Conservation (phyloP, 2,329 filamentous ascomycete genomes). For the Ascochyta fabae region DNA sequence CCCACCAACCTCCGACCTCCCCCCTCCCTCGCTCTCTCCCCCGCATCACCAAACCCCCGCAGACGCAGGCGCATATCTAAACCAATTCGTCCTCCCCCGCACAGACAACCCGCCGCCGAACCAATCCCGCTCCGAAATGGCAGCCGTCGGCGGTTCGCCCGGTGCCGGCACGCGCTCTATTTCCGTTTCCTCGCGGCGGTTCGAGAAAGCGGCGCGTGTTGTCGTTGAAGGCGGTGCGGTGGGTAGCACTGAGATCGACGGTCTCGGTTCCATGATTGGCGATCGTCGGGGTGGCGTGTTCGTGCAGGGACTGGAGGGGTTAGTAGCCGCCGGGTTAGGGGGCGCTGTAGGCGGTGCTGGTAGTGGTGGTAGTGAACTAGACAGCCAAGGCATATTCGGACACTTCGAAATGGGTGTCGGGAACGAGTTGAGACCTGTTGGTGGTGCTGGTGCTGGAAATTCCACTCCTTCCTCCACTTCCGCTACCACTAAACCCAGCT, state of each 20-base stretch:
- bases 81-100: constrained; percentile 47
- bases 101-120: constrained; percentile 43
- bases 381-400: constrained; percentile 23
- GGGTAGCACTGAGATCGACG: constrained; percentile 41
- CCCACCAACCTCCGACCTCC: constrained; percentile 24
- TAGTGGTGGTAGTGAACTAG: constrained; percentile 26
- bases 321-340: constrained; percentile 40
- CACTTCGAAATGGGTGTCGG: constrained; percentile 28
- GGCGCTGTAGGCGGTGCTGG: not conserved
- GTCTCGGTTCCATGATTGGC: constrained; percentile 43
- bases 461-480: too few species aligned
- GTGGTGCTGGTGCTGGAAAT: not conserved
- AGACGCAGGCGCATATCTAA: constrained; percentile 44
- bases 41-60: constrained; percentile 41
- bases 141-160: constrained; percentile 44
- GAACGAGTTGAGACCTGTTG: constrained; percentile 13
- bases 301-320: constrained; percentile 44
- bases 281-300: constrained; percentile 45
- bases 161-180: constrained; percentile 40
- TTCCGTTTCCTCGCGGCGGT: constrained; percentile 38
- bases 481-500: too few species aligned
- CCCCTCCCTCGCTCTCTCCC: constrained; percentile 21
- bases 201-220: constrained; percentile 44
- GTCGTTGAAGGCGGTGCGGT: constrained; percentile 44
- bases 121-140: constrained; percentile 44